Base-by-base conservation (phyloP, 306 rosid species). In the Herpetospermum pedunculosum region DNA sequence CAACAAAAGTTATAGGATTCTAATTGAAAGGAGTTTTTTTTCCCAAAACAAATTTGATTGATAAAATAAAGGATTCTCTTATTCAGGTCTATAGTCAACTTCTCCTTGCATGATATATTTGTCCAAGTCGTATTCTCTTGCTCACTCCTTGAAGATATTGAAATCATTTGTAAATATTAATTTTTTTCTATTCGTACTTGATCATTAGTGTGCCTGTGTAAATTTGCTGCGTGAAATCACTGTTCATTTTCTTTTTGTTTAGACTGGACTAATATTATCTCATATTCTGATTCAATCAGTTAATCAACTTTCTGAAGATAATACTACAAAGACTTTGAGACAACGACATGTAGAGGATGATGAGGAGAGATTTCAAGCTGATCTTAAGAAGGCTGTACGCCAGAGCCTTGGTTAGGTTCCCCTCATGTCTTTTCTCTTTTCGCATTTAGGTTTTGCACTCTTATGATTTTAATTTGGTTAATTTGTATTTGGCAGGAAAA, bases 331-430 rank as follows among this genome's bases (percentile, higher is more conserved):
- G 78, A 77, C 74, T 40, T 67, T 79, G 83, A 82, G 79, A 80
- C 92, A 83, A 81, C 76, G 70, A 73, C 88, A 80, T 29, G 89
- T 89, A 73, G 92, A 84, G 38, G 97, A 88, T 8, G 96, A 89
- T 72, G 99, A 95, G 83, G 89, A 95, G 84, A 84, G 92, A 82
- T 95, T 92, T 77, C 97, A 89, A 86, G 99, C 96, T 64, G 99
- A 95, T 75, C 86, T 95, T 75, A 79, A 89, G 80, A 87, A 75
- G 79, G 99, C 99, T 5, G 89, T 88, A 77, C 90, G 82, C 80
- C 92, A 91, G 85, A 95, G 99, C 85, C 92, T 91, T 67, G 99
- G 99, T 95, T 87, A 81, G 67, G 30, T 54, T 69, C 55, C 53
- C 65, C 38, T 76, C 11, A 32, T 46, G 60, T 43, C 59, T 74